Base-by-base conservation (phyloP, 2,329 filamentous ascomycete species). In the Aspergillus oerlinghausenensis region DNA sequence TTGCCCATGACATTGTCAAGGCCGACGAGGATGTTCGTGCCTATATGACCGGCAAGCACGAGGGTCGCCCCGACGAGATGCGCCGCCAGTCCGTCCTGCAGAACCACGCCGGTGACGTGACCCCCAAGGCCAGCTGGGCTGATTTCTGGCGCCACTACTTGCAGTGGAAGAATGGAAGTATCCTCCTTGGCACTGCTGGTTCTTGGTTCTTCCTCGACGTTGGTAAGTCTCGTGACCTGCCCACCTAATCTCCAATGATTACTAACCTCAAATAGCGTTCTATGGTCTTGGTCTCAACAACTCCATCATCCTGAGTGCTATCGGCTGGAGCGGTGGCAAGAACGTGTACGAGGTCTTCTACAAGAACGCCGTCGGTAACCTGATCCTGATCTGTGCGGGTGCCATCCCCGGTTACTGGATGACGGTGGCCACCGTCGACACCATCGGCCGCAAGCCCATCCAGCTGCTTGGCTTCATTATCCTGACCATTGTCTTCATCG, bases 371-470 rank as follows among this genome's bases (percentile, higher is more conserved):
- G 82, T 90, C 21, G 89, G 89, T 9, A 92, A 93, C 76, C 76
- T 92, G 64, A 90, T 92, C 63, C 82, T 92, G 51, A 86, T 92
- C 63, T 84, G 88, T 57, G 89, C 89, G 3, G 89, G 89, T 56
- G 87, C 89, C 50, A 88, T 92, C 14, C 89, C 89, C 0, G 89
- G 89, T 14, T 92, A 92, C 79, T 92, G 89, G 89, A 82, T 90
- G 17, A 89, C 88, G 0, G 88, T 92, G 5, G 85, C 85, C 11
- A 85, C 84, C 1, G 84, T 91, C 55, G 89, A 93, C 73, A 88
- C 82, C 1, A 66, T 92, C 14, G 89, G 89, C 54, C 87, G 89
- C 67, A 92, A 90, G 78, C 84, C 88, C 1, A 90, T 93, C 56
- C 90, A 86, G 76, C 71, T 88, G 2, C 68, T 81, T 48, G 85